These are phyloP conservation scores for Neonectria punicea DNA, from an alignment of 2,329 filamentous ascomycete genomes.

Conservation along the genomic window DNA sequence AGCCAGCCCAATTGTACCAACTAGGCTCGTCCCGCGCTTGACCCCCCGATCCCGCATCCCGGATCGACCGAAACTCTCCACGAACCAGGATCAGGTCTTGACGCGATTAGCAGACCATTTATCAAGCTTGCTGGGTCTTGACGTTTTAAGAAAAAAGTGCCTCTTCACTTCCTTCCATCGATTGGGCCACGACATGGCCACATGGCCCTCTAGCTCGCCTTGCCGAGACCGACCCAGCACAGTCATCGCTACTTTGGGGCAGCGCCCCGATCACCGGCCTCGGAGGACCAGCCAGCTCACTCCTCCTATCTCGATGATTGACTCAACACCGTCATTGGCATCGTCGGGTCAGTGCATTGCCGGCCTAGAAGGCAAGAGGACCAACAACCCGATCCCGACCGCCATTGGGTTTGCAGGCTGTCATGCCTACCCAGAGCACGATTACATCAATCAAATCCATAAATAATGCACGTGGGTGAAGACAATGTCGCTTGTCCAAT, in stretches of 20 bases:
- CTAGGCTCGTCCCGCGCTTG: constrained; percentile 43
- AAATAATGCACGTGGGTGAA: constrained; percentile 10
- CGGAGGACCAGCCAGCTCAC: constrained; percentile 21
- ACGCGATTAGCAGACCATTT: constrained; percentile 12
- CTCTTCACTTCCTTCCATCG: constrained; percentile 13
- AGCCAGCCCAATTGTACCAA: constrained; percentile 15
- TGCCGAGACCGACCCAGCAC: constrained; percentile 20
- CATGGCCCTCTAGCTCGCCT: constrained; percentile 22
- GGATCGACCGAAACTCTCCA: constrained; percentile 34
- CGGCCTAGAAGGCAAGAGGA: neutral
- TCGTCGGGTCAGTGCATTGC: neutral
- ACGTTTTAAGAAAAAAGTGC: constrained; percentile 19
- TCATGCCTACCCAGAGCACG: neutral
- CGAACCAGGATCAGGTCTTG: constrained; percentile 24
- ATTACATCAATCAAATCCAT: constrained; percentile 19
- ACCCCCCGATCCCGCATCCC: constrained; percentile 38
- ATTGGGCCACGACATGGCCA: constrained; percentile 31
- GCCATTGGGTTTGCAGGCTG: neutral
- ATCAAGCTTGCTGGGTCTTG: neutral
- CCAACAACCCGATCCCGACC: neutral
- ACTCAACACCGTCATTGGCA: constrained; percentile 15
- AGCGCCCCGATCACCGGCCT: constrained; percentile 35
- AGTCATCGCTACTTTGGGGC: constrained; percentile 22
- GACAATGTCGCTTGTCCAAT: constrained; percentile 38
- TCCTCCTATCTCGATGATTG: constrained; percentile 18